phyloP scores from a whole-genome alignment of 768 basidiomycete species.

The Collybia sp. region DNA sequence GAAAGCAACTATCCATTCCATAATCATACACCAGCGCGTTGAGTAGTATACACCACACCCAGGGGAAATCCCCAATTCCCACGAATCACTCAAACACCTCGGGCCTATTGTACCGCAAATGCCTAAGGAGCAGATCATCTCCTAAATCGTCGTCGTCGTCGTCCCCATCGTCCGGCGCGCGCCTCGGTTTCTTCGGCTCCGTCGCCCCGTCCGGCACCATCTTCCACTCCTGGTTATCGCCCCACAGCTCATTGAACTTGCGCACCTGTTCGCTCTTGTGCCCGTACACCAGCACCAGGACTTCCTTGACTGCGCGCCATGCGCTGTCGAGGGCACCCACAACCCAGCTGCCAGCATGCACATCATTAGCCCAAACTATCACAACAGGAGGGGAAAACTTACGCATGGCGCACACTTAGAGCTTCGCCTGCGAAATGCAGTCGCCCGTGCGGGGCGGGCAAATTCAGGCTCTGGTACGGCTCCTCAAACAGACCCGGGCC shows the following conservation, averaged over 20 bases:
- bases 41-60: too few species aligned
- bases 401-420: slow-evolving; percentile 30
- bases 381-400: not conserved
- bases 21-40: too few species aligned
- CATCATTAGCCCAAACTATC: not conserved
- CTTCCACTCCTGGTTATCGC: slow-evolving; percentile 8
- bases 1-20: too few species aligned
- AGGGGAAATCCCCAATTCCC: too few species aligned
- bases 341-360: slow-evolving; percentile 10
- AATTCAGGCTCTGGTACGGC: slow-evolving; percentile 23
- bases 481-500: slow-evolving; percentile 31
- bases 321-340: slow-evolving; percentile 16
- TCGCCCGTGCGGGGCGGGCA: slow-evolving; percentile 21
- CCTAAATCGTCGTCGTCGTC: too few species aligned
- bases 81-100: too few species aligned
- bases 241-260: slow-evolving; percentile 12
- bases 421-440: slow-evolving; percentile 34
- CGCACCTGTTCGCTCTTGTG: slow-evolving; percentile 10
- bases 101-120: too few species aligned
- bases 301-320: slow-evolving; percentile 12
- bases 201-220: too few species aligned
- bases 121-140: too few species aligned
- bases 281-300: slow-evolving; percentile 14
- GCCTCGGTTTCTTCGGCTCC: too few species aligned
- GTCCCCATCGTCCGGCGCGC: too few species aligned